Percentiles rank a stretch among this genome's conserved stretches.
These are phyloP conservation scores for Lactifluus volemus DNA, from an alignment of 768 basidiomycete species.

Conservation along the genomic window DNA sequence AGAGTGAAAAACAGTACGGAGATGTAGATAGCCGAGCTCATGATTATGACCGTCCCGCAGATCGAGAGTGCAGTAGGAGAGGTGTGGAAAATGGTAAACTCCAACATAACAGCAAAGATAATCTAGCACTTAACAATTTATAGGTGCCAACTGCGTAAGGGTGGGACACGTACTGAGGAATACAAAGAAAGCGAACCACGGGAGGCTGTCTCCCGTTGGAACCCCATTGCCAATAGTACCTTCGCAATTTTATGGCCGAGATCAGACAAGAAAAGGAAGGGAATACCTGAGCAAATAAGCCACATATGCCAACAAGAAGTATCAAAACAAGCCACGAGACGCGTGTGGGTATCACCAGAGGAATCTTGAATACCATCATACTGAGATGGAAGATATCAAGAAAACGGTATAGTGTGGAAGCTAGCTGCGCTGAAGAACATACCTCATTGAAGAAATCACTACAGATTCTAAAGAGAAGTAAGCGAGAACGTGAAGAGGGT, in stretches of 20 bases:
- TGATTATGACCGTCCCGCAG: slow-evolving; percentile 56
- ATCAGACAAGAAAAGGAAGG: background rate
- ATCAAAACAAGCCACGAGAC: slow-evolving; percentile 40
- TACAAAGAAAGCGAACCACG: slow-evolving; percentile 57
- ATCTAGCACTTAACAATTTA: slow-evolving; percentile 33
- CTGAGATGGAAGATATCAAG: slow-evolving; percentile 22
- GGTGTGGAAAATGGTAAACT: slow-evolving; percentile 55
- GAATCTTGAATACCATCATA: slow-evolving; percentile 34
- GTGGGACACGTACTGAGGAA: slow-evolving; percentile 32
- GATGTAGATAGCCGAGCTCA: slow-evolving; percentile 53
- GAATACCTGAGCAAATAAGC: slow-evolving; percentile 37
- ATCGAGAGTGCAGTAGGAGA: slow-evolving; percentile 50
- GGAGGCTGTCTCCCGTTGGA: slow-evolving; percentile 58
- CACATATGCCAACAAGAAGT: slow-evolving; percentile 43
- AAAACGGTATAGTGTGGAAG: background rate
- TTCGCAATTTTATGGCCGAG: slow-evolving; percentile 18
- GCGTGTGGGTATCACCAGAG: slow-evolving; percentile 37
- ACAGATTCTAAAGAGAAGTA: slow-evolving; percentile 58
- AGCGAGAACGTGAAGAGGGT: slow-evolving; percentile 60
- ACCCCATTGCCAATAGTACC: slow-evolving; percentile 50
- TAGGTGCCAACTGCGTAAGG: slow-evolving; percentile 3
- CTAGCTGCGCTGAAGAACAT: background rate
- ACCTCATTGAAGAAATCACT: slow-evolving; percentile 29
- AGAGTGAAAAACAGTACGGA: slow-evolving; percentile 37
- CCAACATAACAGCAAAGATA: slow-evolving; percentile 58